A percentile compares a stretch with the other conserved stretches of the same genome.
Conservation (phyloP, 2,329 filamentous ascomycete species). For the Botrytis aclada region DNA sequence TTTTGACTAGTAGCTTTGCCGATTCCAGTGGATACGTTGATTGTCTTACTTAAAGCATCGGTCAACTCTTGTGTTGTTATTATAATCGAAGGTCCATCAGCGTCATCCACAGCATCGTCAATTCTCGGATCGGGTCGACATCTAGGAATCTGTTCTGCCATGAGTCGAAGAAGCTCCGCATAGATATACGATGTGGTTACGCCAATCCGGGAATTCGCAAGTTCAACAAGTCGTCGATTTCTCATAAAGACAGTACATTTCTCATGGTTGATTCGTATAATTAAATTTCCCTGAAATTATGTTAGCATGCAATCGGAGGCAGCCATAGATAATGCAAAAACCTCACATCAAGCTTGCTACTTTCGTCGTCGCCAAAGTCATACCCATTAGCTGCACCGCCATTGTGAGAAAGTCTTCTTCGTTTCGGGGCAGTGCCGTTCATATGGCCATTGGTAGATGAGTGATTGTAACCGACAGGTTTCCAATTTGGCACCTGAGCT, state of each 20-base stretch:
- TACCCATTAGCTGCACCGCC: constrained; percentile 40
- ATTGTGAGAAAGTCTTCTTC: constrained; percentile 54
- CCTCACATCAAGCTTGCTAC: constrained; percentile 51
- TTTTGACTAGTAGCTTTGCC: constrained; percentile 51
- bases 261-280: constrained; percentile 79
- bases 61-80: constrained; percentile 57
- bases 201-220: constrained; percentile 68
- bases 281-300: constrained; percentile 58
- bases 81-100: constrained; percentile 38
- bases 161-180: constrained; percentile 63
- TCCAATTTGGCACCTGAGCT: constrained; percentile 41
- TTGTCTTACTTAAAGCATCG: constrained; percentile 49
- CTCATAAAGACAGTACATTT: constrained; percentile 81
- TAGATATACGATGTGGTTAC: constrained; percentile 76
- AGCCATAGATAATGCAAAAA: constrained; percentile 20
- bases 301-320: constrained; percentile 31
- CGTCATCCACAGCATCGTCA: constrained; percentile 41
- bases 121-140: constrained; percentile 60
- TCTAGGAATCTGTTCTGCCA: constrained; percentile 66
- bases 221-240: constrained; percentile 71
- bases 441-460: constrained; percentile 26
- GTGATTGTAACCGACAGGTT: constrained; percentile 12
- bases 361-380: constrained; percentile 42
- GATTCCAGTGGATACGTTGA: constrained; percentile 56
- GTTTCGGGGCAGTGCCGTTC: constrained; percentile 42